Percentiles rank a stretch among this genome's conserved stretches.
Conservation (phyloP, 2,329 filamentous ascomycete genomes). For the Talaromyces albobiverticillius region DNA sequence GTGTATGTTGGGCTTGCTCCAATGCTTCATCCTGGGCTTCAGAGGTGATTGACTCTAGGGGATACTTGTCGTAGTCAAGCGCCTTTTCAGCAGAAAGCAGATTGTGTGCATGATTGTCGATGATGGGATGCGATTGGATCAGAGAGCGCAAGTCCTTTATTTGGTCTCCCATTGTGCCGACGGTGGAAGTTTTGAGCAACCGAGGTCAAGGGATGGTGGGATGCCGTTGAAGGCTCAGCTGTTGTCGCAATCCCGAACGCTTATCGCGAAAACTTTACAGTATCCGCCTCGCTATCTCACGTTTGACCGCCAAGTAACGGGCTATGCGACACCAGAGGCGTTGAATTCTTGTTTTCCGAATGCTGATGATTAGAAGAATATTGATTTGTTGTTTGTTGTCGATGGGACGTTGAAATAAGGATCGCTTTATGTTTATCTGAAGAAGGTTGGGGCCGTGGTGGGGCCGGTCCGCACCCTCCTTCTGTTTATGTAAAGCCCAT, state of each 20-base stretch:
- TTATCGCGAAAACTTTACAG: neutral
- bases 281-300: neutral
- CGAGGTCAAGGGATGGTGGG: too few species aligned
- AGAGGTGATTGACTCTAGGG: conserved; percentile 64
- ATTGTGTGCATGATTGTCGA: conserved; percentile 50
- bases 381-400: too few species aligned
- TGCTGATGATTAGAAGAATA: too few species aligned
- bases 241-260: neutral
- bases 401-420: too few species aligned
- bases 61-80: conserved; percentile 34
- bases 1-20: conserved; percentile 57
- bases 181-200: neutral
- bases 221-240: neutral
- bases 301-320: too few species aligned
- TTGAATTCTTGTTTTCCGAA: too few species aligned
- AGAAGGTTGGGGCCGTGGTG: too few species aligned
- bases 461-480: too few species aligned
- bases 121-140: conserved; percentile 41
- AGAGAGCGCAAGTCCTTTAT: conserved; percentile 32
- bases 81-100: conserved; percentile 34
- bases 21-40: conserved; percentile 71
- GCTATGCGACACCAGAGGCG: too few species aligned
- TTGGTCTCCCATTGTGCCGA: conserved; percentile 5
- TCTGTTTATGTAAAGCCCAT: too few species aligned
- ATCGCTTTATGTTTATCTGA: too few species aligned